These are phyloP conservation scores for Thermothielavioides terrestris DNA, from an alignment of 495 filamentous ascomycete genomes.

Conservation along the genomic window DNA sequence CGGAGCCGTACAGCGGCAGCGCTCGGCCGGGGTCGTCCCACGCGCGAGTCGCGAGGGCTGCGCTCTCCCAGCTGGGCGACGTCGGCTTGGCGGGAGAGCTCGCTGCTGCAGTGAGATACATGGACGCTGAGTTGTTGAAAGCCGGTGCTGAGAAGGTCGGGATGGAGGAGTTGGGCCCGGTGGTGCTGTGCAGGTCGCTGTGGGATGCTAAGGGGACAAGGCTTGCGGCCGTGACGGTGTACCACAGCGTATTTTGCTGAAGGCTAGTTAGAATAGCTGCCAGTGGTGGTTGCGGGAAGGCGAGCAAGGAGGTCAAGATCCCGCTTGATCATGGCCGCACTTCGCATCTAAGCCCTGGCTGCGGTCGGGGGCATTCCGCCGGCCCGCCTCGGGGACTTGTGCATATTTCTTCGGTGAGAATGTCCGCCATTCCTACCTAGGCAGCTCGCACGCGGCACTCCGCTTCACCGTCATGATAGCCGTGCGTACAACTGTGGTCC, in stretches of 20 bases:
- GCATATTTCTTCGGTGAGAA: too few relatives aligned
- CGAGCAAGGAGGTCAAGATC: too few relatives aligned
- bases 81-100: background rate
- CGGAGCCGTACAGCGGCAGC: background rate
- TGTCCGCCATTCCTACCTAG: too few relatives aligned
- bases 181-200: constrained; percentile 21
- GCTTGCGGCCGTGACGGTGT: constrained; percentile 16
- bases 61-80: constrained; percentile 1
- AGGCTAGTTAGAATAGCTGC: too few relatives aligned
- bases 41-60: background rate
- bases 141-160: background rate
- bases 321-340: too few relatives aligned
- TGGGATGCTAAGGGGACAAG: constrained; percentile 17
- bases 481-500: too few relatives aligned
- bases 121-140: constrained; percentile 2
- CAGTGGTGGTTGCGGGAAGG: too few relatives aligned
- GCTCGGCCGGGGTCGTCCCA: background rate
- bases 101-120: constrained; percentile 8
- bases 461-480: too few relatives aligned
- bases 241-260: constrained; percentile 18
- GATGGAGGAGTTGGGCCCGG: background rate
- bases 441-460: too few relatives aligned
- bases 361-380: too few relatives aligned
- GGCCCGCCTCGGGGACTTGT: too few relatives aligned
- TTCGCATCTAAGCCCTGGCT: too few relatives aligned